Base-by-base conservation (phyloP, 2,329 filamentous ascomycete genomes). In the Trichoderma citrinoviride region DNA sequence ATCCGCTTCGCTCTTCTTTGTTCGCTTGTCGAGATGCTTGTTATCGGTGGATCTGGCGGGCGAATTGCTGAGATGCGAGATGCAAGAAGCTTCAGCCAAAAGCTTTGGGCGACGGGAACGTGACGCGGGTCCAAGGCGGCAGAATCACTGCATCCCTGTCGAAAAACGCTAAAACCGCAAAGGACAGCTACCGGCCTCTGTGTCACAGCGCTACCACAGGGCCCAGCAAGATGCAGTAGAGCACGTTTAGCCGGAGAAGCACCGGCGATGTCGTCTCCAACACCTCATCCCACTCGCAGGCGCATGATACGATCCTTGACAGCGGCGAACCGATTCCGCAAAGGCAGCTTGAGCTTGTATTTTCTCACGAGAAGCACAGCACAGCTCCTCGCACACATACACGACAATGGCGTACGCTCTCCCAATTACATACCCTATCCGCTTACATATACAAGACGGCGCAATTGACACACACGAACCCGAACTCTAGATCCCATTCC, bases 401-500 rank as follows among this genome's bases (percentile, higher is more conserved):
- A 29, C 29, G 33, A 15, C 61, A 40, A 63, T 63, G 61, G 50
- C 41, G 61, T 63, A 49, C 2, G 61, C 50, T 25, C 23, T 19
- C 7, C 54, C 19, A 6, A 21, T 12, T 15, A 5, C 27, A 54
- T 3, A 6, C 14, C n/a, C 7, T 14, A n/a, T 23, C 15, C 15
- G 17, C 3, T 19, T 4, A 8, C 5, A 5, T 15, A 3, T 43
- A 10, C 8, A 7, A 23, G 52, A 19, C 33, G 1, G 7, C 23
- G 5, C 12, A 27, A 50, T 21, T 52, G 21, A 61, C 46, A n/a
- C 3, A 29, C 10, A 41, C n/a, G 14, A n/a, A n/a, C n/a, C n/a
- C n/a, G n/a, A n/a, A 8, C 19, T 43, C 23, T 7, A 61, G 58
- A 8, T 52, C 80, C 70, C 82, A 79, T 67, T 81, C 80, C 49